These are phyloP conservation scores for Carallia brachiata DNA, from an alignment of 345 rosid genomes.

Conservation along the genomic window DNA sequence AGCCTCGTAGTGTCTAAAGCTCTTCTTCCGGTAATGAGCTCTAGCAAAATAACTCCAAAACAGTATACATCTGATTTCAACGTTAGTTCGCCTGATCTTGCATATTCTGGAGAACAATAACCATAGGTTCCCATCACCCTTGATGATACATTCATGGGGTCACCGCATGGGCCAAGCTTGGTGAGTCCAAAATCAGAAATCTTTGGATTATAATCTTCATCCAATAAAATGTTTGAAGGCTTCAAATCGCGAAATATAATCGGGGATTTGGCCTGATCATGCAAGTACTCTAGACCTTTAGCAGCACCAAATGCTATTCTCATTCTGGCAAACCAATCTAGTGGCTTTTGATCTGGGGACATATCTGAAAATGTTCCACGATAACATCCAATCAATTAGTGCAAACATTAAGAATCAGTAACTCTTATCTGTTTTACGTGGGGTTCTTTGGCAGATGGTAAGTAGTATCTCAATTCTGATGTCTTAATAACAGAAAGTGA, in stretches of 20 bases:
- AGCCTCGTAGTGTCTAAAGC: conserved; percentile 69
- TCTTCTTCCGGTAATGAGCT: conserved; percentile 67
- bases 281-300: conserved; percentile 67
- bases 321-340: conserved; percentile 63
- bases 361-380: conserved; percentile 29
- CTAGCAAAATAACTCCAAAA: conserved; percentile 74
- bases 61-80: conserved; percentile 70
- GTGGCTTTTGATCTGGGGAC: conserved; percentile 26
- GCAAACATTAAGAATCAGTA: neutral
- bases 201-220: conserved; percentile 43
- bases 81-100: conserved; percentile 52
- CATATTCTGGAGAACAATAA: conserved; percentile 73
- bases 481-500: neutral
- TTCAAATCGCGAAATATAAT: conserved; percentile 62
- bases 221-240: conserved; percentile 60
- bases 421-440: neutral
- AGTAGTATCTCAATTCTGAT: too few relatives aligned
- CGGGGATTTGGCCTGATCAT: conserved; percentile 49
- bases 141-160: conserved; percentile 38
- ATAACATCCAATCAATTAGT: neutral
- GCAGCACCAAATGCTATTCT: conserved; percentile 61
- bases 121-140: conserved; percentile 76
- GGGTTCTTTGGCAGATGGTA: too few relatives aligned
- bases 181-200: conserved; percentile 64
- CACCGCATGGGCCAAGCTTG: conserved; percentile 46